These are phyloP conservation scores for Daedaleopsis nitida DNA, from an alignment of 768 basidiomycete genomes.

Conservation along the genomic window DNA sequence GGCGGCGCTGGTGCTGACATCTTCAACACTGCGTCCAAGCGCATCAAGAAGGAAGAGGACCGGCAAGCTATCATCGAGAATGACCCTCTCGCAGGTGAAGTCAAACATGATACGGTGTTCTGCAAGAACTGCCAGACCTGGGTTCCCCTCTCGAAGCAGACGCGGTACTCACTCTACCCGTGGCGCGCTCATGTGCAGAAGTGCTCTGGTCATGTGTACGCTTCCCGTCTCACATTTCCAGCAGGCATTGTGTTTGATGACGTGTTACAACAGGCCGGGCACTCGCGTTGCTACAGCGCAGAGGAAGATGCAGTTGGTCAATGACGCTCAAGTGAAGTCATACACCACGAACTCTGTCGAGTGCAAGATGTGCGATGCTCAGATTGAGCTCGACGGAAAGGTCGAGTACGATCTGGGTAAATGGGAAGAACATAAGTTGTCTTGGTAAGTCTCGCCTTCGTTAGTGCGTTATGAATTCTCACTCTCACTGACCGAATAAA, in stretches of 20 bases:
- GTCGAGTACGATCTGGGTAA: slow-evolving; percentile 59
- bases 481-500: neutral
- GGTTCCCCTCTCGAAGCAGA: slow-evolving; percentile 47
- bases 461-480: neutral
- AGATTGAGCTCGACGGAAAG: slow-evolving; percentile 47
- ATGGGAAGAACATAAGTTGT: slow-evolving; percentile 65
- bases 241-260: neutral
- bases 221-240: slow-evolving; percentile 2
- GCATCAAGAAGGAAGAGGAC: slow-evolving; percentile 42
- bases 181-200: slow-evolving; percentile 57
- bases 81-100: slow-evolving; percentile 53
- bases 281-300: slow-evolving; percentile 63
- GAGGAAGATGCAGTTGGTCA: slow-evolving; percentile 61
- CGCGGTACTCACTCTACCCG: slow-evolving; percentile 46
- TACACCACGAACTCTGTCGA: slow-evolving; percentile 48
- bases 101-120: slow-evolving; percentile 52
- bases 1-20: slow-evolving; percentile 11
- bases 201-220: slow-evolving; percentile 49
- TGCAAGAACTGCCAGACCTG: slow-evolving; percentile 67
- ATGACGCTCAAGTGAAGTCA: slow-evolving; percentile 60
- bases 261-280: slow-evolving; percentile 43
- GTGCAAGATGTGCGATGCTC: slow-evolving; percentile 53
- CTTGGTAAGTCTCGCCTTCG: slow-evolving; percentile 43
- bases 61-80: slow-evolving; percentile 53
- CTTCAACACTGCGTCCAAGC: neutral